Percentiles rank a stretch among this genome's conserved stretches.
Conservation (phyloP, 2,329 filamentous ascomycete species). For the Aspergillus latus region DNA sequence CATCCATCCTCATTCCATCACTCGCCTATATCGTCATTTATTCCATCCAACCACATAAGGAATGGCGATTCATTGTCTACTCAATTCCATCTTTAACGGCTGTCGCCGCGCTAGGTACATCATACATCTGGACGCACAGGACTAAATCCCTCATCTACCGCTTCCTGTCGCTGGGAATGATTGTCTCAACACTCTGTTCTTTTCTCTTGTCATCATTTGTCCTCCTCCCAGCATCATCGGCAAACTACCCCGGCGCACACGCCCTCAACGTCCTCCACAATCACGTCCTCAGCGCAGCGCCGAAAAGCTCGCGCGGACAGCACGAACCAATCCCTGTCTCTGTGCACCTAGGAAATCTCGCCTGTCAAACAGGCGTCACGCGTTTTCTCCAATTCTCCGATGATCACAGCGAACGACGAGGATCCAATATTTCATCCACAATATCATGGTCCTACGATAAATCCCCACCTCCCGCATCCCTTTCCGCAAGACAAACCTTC, state of each 20-base stretch:
- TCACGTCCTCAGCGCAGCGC: slow-evolving; percentile 22
- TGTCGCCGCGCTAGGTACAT: slow-evolving; percentile 70
- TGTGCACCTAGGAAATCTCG: slow-evolving; percentile 61
- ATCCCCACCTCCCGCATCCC: slow-evolving; percentile 51
- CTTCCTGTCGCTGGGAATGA: slow-evolving; percentile 56
- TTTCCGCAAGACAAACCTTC: slow-evolving; percentile 51
- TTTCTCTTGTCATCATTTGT: slow-evolving; percentile 64
- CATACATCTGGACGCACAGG: slow-evolving; percentile 67
- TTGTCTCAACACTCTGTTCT: slow-evolving; percentile 60
- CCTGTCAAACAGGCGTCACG: slow-evolving; percentile 64
- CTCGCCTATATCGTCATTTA: slow-evolving; percentile 75
- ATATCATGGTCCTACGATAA: slow-evolving; percentile 60
- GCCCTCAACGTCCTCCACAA: slow-evolving; percentile 58
- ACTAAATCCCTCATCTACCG: slow-evolving; percentile 60
- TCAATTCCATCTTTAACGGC: slow-evolving; percentile 77
- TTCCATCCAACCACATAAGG: slow-evolving; percentile 90
- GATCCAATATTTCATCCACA: neutral
- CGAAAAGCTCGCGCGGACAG: slow-evolving; percentile 12
- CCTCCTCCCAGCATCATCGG: slow-evolving; percentile 75
- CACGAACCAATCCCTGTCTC: slow-evolving; percentile 29
- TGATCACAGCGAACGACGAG: neutral
- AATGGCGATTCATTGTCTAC: slow-evolving; percentile 94
- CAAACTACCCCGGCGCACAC: slow-evolving; percentile 91
- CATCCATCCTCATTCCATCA: slow-evolving; percentile 63
- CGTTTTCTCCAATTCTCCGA: slow-evolving; percentile 53